Base-by-base conservation (phyloP, 2,329 filamentous ascomycete genomes). In the Aspergillus fijiensis region DNA sequence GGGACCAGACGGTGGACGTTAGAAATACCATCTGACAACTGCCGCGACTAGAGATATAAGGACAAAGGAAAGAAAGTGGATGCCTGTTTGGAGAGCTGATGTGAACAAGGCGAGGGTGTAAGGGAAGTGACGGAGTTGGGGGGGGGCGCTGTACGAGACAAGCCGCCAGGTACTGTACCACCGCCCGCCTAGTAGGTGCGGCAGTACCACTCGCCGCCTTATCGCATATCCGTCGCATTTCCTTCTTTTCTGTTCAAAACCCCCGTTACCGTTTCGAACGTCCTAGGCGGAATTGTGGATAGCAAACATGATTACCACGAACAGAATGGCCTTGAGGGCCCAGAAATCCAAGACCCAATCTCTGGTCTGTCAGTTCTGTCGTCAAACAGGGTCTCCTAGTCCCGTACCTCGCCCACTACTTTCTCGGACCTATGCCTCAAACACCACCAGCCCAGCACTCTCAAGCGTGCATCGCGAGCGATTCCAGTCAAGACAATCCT, bases 331-430 rank as follows among this genome's bases (percentile, higher is more conserved):
- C 14, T 57, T 77, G 33, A 71, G 69, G 50, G 66, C 68, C 25
- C 69, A 69, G 47, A 70, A 60, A 53, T 64, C 63, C 21, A 67
- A 60, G 42, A 55, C 64, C 27, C 70, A 69, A 55, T 66, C 68
- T 12, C 62, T 70, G 14, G 64, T 77, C 52, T 78, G 76, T 48
- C 76, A 78, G 65, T 69, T 77, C 45, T 78, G 76, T 59, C 72
- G 74, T 60, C 67, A 70, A 45, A 74, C 74, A 10, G 68, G 66
- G 19, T 66, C 66, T 4, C 57, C 68, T 7, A 49, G 65, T 39
- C 59, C 59, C 51, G 67, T 60, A 51, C 63, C 60, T 27, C 51
- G 49, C 45, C 55, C 68, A 19, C 66, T 68, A 47, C 51, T 70
- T 51, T 58, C 65, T 12, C 70, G 65, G 47, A 64, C 62, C 45